Percentiles rank a stretch among this genome's conserved stretches.
phyloP scores from a whole-genome alignment of 306 rosid species.

The Inga oerstediana region DNA sequence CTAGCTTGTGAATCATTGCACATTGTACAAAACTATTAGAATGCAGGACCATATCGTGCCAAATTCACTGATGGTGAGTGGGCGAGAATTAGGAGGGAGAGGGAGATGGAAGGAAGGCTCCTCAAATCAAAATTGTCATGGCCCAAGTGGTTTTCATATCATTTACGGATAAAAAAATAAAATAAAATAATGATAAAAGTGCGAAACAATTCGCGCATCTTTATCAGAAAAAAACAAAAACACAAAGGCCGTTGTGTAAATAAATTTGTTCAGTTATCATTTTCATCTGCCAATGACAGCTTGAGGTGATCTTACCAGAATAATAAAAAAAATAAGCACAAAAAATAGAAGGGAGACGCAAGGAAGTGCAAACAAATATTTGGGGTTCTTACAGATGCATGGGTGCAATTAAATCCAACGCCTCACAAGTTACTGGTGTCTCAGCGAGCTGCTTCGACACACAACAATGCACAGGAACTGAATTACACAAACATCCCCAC shows the following conservation, averaged over 20 bases:
- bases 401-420: constrained; percentile 24
- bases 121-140: neutral
- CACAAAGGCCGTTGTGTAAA: neutral
- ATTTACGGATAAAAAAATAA: neutral
- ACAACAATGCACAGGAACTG: constrained; percentile 14
- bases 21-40: constrained; percentile 63
- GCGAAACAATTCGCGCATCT: neutral
- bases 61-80: neutral
- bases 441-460: constrained; percentile 89
- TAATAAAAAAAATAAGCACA: neutral
- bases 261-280: neutral
- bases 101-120: neutral
- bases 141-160: neutral
- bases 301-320: neutral
- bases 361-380: constrained; percentile 21
- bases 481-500: constrained; percentile 34
- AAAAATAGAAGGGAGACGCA: neutral
- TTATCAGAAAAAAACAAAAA: neutral
- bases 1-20: constrained; percentile 65
- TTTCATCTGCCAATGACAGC: neutral
- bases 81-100: too few relatives aligned
- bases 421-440: constrained; percentile 51
- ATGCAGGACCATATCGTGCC: constrained; percentile 29
- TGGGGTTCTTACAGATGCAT: neutral
- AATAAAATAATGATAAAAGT: neutral